phyloP scores from a whole-genome alignment of 192 early-diverging fungal species.

The Radiomyces spectabilis region DNA sequence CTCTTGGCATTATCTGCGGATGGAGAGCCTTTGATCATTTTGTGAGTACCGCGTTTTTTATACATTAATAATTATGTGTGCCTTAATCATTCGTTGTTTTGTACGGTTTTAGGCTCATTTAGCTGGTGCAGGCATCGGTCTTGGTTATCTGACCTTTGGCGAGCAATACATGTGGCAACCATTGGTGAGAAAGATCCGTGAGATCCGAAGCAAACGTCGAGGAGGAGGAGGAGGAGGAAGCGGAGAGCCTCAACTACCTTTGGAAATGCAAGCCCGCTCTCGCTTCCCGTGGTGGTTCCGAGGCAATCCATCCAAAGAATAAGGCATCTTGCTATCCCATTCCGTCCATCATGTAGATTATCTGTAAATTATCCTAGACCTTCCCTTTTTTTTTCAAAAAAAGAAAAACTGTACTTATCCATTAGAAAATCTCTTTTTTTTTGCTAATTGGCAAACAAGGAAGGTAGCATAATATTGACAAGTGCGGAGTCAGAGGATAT shows the following conservation, averaged over 20 bases:
- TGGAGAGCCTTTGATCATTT: constrained; percentile 76
- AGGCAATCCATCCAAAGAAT: not conserved
- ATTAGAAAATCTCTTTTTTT: not conserved
- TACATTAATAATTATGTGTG: not conserved
- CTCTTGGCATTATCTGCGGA: constrained; percentile 60
- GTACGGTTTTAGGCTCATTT: constrained; percentile 52
- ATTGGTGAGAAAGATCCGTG: constrained; percentile 17
- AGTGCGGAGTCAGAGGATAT: no score
- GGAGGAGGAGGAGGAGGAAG: not conserved
- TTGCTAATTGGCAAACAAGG: constrained; percentile 1
- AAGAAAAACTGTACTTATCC: not conserved
- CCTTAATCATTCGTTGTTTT: not conserved
- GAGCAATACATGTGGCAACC: constrained; percentile 35
- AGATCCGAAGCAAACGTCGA: not conserved
- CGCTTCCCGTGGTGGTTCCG: not conserved
- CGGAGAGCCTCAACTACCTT: not conserved
- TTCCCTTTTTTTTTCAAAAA: not conserved
- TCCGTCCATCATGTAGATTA: no score
- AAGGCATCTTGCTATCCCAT: not conserved
- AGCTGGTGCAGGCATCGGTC: constrained; percentile 55
- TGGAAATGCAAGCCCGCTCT: not conserved
- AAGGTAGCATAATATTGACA: no score
- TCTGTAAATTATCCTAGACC: not conserved
- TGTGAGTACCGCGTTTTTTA: constrained; percentile 36
- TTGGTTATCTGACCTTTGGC: constrained; percentile 50